Percentiles rank a stretch among this genome's conserved stretches.
phyloP scores from a whole-genome alignment of 164 flowering plant species.

The Aristolochia fimbriata region DNA sequence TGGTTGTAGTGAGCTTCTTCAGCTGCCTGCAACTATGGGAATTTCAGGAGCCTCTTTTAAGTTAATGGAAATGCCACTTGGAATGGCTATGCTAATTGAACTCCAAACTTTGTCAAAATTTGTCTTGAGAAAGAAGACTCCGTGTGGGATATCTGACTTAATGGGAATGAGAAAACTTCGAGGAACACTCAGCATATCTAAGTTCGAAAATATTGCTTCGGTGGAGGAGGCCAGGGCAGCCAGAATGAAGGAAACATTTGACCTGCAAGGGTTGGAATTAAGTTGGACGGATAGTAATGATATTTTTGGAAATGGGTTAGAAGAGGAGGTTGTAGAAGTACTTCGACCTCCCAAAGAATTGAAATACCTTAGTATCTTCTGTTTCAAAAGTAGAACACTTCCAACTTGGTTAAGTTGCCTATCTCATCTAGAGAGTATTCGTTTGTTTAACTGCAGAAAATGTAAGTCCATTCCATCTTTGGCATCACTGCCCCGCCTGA shows the following conservation, averaged over 20 bases:
- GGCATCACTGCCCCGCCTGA: neutral
- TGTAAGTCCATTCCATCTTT: neutral
- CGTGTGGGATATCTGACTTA: neutral
- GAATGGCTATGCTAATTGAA: neutral
- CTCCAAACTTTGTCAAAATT: neutral
- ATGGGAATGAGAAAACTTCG: neutral
- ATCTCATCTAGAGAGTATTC: neutral
- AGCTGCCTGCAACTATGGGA: neutral
- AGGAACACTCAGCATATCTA: neutral
- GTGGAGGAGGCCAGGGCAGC: neutral
- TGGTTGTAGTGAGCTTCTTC: neutral
- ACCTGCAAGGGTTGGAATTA: neutral
- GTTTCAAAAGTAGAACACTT: neutral
- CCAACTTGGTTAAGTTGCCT: neutral
- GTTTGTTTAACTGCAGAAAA: neutral
- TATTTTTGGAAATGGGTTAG: neutral
- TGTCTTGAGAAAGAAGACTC: neutral
- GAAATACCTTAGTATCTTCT: neutral
- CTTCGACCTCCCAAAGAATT: neutral
- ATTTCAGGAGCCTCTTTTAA: neutral
- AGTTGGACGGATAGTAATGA: neutral
- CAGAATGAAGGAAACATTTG: neutral
- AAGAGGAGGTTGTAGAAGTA: neutral
- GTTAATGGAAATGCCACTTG: neutral
- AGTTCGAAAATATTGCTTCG: neutral